Conservation (phyloP, 768 basidiomycete species). For the Hericium coralloides region DNA sequence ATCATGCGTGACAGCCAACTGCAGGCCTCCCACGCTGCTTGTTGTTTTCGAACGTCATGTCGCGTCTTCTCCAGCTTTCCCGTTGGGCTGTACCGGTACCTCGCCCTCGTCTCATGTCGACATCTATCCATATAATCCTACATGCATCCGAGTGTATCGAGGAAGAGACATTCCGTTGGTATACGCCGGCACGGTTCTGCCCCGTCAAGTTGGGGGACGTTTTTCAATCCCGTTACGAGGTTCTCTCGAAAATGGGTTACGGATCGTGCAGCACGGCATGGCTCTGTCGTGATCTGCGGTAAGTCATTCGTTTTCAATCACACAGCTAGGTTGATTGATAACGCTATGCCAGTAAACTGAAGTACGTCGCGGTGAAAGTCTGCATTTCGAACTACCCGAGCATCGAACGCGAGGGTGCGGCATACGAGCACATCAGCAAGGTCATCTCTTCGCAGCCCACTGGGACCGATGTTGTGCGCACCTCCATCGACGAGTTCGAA, state of each 20-base stretch:
- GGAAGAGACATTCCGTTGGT: slow-evolving; percentile 21
- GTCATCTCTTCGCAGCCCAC: background rate
- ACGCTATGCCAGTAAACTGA: background rate
- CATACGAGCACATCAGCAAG: background rate
- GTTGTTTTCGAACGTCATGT: background rate
- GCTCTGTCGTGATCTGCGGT: slow-evolving; percentile 20
- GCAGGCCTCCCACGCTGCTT: background rate
- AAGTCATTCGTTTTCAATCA: background rate
- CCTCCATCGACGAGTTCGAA: slow-evolving; percentile 4
- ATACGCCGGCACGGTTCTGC: slow-evolving; percentile 17
- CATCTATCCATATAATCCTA: background rate
- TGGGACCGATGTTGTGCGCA: background rate
- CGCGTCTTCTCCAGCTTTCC: background rate
- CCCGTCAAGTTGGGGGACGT: slow-evolving; percentile 26
- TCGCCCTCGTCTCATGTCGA: background rate
- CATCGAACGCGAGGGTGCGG: background rate
- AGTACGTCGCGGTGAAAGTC: slow-evolving; percentile 5
- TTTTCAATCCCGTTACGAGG: slow-evolving; percentile 22
- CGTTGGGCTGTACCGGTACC: background rate
- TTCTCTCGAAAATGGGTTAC: slow-evolving; percentile 26
- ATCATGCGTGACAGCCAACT: too few relatives aligned
- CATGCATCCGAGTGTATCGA: slow-evolving; percentile 8
- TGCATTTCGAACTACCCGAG: background rate
- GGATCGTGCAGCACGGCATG: slow-evolving; percentile 22
- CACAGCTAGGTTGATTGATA: background rate